phyloP scores from a whole-genome alignment of 73 alveolate species.

The Paramecium primaurelia region DNA sequence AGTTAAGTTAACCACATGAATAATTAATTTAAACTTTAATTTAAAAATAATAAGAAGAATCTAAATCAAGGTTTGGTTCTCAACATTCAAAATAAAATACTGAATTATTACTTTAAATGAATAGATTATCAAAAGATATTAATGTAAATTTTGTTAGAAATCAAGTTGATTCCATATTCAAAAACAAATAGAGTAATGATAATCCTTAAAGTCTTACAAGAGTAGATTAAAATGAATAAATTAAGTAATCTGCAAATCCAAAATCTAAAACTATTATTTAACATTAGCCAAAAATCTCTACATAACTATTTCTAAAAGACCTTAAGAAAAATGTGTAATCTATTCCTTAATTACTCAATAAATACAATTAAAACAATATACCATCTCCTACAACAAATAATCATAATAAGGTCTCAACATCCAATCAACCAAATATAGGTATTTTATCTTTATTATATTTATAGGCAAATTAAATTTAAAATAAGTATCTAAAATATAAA shows the following conservation, averaged over 20 bases:
- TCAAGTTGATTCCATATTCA: not conserved
- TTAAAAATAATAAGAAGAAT: not conserved
- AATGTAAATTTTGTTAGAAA: not conserved
- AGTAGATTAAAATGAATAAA: not conserved
- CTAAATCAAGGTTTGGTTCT: not conserved
- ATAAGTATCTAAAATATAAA: not conserved
- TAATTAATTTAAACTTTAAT: not conserved
- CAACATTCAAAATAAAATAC: not conserved
- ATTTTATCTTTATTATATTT: not conserved
- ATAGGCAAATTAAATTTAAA: conserved; percentile 3
- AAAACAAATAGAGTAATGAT: not conserved
- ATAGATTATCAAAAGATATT: not conserved
- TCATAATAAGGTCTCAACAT: not conserved
- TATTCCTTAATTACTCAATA: not conserved
- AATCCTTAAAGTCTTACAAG: not conserved
- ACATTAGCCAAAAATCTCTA: not conserved
- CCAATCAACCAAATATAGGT: not conserved
- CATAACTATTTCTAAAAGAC: not conserved
- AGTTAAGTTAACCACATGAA: not conserved
- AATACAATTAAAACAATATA: not conserved
- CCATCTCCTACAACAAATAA: not conserved
- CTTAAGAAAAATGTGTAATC: not conserved
- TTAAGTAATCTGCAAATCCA: not conserved
- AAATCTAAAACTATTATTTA: not conserved
- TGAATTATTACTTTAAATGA: not conserved